Percentiles rank a stretch among this genome's conserved stretches.
phyloP scores from a whole-genome alignment of 148 eudicot species.

The Gaultheria prostrata region DNA sequence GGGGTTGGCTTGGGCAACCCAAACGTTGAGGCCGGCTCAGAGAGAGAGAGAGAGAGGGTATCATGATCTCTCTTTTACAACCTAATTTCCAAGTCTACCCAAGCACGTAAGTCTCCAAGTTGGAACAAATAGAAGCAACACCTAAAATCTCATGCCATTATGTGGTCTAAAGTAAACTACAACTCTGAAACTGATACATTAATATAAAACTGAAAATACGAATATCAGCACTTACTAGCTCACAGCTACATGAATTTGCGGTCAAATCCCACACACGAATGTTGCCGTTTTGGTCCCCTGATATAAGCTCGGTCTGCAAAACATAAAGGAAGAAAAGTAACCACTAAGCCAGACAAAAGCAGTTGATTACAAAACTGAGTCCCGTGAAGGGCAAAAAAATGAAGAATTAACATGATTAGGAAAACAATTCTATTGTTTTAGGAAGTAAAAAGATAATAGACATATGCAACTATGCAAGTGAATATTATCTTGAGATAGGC shows the following conservation, averaged over 20 bases:
- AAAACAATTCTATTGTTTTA: not conserved
- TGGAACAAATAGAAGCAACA: not conserved
- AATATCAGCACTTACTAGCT: slow-evolving; percentile 55
- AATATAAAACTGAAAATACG: not conserved
- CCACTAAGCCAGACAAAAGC: not conserved
- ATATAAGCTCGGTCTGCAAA: slow-evolving; percentile 81
- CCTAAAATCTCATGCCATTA: not conserved
- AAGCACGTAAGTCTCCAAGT: not conserved
- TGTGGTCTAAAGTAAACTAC: not conserved
- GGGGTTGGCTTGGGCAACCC: too few relatives aligned
- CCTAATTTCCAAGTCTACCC: slow-evolving; percentile 4
- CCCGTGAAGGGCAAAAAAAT: not conserved
- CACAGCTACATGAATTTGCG: slow-evolving; percentile 99
- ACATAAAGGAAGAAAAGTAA: not conserved
- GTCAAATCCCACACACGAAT: slow-evolving; percentile 98
- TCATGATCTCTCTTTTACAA: not conserved
- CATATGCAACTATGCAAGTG: not conserved
- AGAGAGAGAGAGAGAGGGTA: too few relatives aligned
- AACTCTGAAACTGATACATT: not conserved
- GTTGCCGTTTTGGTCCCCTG: slow-evolving; percentile 99
- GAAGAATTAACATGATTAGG: not conserved
- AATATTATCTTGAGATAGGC: slow-evolving; percentile 5
- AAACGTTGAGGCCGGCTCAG: too few relatives aligned
- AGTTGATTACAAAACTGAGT: not conserved
- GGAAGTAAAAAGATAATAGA: not conserved